Conservation (phyloP, 2,329 filamentous ascomycete genomes). For the Xylariaceae sp. region DNA sequence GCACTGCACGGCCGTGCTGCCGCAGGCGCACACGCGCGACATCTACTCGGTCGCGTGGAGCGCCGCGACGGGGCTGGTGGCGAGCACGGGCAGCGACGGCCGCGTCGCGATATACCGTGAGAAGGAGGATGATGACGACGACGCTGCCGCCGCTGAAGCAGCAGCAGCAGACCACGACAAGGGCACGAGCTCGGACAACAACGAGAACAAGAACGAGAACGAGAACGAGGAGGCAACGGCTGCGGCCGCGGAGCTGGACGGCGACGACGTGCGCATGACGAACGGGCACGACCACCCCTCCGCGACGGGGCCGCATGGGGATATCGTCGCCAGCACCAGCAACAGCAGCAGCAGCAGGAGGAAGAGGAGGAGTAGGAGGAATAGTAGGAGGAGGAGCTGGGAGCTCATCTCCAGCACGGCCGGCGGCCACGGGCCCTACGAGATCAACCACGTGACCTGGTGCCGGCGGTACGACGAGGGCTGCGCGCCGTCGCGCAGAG, state of each 20-base stretch:
- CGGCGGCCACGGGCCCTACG: constrained; percentile 82
- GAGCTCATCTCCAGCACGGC: constrained; percentile 58
- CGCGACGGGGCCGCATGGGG: no score
- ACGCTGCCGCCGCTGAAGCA: constrained; percentile 6
- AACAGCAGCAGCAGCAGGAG: no score
- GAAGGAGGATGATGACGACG: constrained; percentile 11
- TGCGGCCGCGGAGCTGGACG: constrained; percentile 22
- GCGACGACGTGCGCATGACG: constrained; percentile 22
- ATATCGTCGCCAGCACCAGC: no score
- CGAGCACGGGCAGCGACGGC: constrained; percentile 86
- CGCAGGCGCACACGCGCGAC: constrained; percentile 67
- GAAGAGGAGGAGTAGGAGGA: constrained; percentile 16
- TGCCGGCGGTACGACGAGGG: constrained; percentile 67
- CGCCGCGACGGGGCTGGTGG: constrained; percentile 64
- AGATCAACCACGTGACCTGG: constrained; percentile 91
- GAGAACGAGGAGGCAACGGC: constrained; percentile 15
- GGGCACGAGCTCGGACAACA: not conserved
- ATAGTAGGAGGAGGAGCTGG: constrained; percentile 51
- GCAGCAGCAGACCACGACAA: no score
- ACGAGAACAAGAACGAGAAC: not conserved
- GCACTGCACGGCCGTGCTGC: constrained; percentile 69
- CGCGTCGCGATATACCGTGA: constrained; percentile 74
- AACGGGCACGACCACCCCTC: constrained; percentile 6
- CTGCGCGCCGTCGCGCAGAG: constrained; percentile 35
- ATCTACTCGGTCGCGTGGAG: constrained; percentile 87